A percentile compares a stretch with the other conserved stretches of the same genome.
These are phyloP conservation scores for Acanthamoeba lenticulata DNA, from an alignment of 208 protist species.

Conservation along the genomic window DNA sequence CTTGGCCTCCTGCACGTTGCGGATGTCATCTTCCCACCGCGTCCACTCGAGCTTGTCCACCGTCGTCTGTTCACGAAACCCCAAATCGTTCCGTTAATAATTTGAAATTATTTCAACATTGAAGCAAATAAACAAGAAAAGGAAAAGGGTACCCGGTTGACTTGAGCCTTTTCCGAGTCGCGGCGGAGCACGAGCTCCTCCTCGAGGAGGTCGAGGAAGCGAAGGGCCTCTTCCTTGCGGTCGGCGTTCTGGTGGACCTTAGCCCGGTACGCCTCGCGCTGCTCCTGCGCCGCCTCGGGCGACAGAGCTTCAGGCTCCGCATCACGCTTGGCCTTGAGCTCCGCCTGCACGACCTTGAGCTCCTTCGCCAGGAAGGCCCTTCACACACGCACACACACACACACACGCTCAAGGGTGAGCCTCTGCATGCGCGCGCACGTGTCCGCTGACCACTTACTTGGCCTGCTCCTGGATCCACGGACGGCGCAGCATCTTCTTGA, in stretches of 20 bases:
- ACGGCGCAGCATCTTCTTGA: neutral
- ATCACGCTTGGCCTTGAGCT: neutral
- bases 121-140: neutral
- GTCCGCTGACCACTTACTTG: constrained; percentile 11
- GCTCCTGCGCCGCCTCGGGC: neutral
- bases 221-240: neutral
- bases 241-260: neutral
- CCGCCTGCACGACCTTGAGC: neutral
- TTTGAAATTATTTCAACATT: neutral
- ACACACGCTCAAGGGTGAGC: no score
- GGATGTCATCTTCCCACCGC: constrained; percentile 33
- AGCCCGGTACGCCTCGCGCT: neutral
- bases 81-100: neutral
- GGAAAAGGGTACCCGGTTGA: neutral
- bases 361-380: neutral
- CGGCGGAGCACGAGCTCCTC: constrained; percentile 11
- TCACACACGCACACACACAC: neutral
- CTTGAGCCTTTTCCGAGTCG: neutral
- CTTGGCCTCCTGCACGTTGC: constrained; percentile 4
- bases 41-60: constrained; percentile 21
- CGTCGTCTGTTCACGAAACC: neutral
- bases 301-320: neutral
- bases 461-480: neutral
- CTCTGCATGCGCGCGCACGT: no score
- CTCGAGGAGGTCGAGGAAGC: neutral